A percentile compares a stretch with the other conserved stretches of the same genome.
phyloP scores from a whole-genome alignment of 805 yeast species.

The Maudiozyma bulderi region DNA sequence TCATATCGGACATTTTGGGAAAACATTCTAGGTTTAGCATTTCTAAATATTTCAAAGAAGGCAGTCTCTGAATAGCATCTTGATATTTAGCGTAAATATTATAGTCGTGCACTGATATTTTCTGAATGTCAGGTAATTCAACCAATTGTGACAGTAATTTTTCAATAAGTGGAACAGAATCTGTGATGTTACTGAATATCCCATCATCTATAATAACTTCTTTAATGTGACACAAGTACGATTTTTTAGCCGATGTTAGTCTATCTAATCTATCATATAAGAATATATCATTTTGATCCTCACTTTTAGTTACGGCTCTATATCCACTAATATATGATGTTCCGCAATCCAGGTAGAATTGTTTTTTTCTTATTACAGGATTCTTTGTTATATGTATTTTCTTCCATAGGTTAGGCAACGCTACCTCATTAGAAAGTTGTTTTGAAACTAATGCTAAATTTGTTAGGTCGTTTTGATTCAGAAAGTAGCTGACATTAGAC shows the following conservation, averaged over 20 bases:
- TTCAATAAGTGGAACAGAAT: no score
- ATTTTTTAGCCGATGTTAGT: slow-evolving; percentile 30
- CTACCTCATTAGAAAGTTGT: slow-evolving; percentile 23
- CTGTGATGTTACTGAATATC: neutral
- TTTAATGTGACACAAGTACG: slow-evolving; percentile 22
- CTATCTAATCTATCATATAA: slow-evolving; percentile 33
- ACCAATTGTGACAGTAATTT: no score
- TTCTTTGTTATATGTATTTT: slow-evolving; percentile 30
- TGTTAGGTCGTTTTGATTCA: slow-evolving; percentile 35
- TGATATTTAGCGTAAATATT: no score
- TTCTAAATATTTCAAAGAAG: no score
- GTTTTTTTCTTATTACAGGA: slow-evolving; percentile 23
- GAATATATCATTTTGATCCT: slow-evolving; percentile 31
- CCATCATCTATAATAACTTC: slow-evolving; percentile 26
- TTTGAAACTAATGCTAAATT: slow-evolving; percentile 28
- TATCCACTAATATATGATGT: slow-evolving; percentile 34
- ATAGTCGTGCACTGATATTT: no score
- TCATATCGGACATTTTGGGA: no score
- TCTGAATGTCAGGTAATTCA: no score
- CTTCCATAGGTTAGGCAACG: slow-evolving; percentile 30
- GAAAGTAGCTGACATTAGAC: slow-evolving; percentile 12
- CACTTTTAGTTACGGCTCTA: slow-evolving; percentile 27
- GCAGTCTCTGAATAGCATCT: no score
- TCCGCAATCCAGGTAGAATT: slow-evolving; percentile 29
- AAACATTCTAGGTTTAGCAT: no score